Evolutionary conservation across 495 filamentous ascomycete species (phyloP).

Genomic region (Neurospora sp.): DNA sequence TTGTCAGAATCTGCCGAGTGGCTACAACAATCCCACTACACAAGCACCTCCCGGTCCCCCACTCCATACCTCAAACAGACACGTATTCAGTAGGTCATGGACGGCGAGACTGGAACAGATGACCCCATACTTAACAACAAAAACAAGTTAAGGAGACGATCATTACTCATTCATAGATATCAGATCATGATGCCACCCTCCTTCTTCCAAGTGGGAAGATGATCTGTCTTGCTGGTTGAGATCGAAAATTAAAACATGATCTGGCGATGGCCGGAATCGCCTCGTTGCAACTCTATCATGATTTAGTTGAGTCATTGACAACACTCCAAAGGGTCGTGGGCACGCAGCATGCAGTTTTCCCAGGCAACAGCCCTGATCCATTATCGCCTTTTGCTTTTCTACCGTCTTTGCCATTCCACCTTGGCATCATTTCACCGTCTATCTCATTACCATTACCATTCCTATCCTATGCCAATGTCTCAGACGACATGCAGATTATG

Average conservation of each 20-base stretch:
- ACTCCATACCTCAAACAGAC: neutral
- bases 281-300: neutral
- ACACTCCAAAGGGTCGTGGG: neutral
- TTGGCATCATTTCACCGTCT: neutral
- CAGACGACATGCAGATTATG: neutral
- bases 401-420: neutral
- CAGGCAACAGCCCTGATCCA: neutral
- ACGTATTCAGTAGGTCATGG: neutral
- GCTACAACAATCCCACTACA: neutral
- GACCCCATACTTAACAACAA: neutral
- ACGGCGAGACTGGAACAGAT: neutral
- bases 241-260: neutral
- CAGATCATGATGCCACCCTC: neutral
- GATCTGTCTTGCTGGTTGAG: neutral
- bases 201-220: neutral
- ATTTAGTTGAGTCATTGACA: neutral
- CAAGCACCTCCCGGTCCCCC: neutral
- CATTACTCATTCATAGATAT: neutral
- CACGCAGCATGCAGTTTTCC: neutral
- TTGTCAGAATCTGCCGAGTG: neutral
- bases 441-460: neutral
- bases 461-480: neutral
- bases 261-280: neutral
- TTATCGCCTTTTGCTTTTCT: neutral
- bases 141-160: neutral